Conservation (phyloP, 331 rosid species). For the Malus hybrid region DNA sequence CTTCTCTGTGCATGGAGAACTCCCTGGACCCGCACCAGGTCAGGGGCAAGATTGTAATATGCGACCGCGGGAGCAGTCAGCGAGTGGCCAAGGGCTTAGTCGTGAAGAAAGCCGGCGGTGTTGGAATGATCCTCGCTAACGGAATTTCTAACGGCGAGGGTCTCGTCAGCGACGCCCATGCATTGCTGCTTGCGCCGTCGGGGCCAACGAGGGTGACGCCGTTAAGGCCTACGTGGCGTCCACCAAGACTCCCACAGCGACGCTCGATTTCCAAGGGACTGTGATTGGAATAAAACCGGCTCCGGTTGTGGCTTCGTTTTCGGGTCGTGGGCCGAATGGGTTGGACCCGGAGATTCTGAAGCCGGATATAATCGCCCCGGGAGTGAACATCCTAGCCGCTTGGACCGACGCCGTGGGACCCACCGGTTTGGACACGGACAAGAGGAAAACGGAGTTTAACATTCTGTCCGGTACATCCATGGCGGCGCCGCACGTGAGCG, state of each 20-base stretch:
- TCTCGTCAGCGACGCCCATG: constrained; percentile 76
- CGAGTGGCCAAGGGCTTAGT: constrained; percentile 80
- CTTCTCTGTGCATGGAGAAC: constrained; percentile 81
- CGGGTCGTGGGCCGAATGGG: constrained; percentile 73
- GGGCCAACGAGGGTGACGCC: constrained; percentile 60
- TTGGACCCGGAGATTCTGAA: constrained; percentile 71
- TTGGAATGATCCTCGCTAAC: constrained; percentile 82
- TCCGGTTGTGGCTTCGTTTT: constrained; percentile 76
- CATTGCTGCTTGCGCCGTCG: constrained; percentile 71
- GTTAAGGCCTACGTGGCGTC: constrained; percentile 60
- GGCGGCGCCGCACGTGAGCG: constrained; percentile 92
- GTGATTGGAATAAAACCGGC: constrained; percentile 82
- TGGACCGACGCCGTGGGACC: constrained; percentile 92
- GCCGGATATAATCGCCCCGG: constrained; percentile 87
- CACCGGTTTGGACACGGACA: constrained; percentile 55
- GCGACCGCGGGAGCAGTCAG: constrained; percentile 76
- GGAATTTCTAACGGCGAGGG: constrained; percentile 84
- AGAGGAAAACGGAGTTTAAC: constrained; percentile 62
- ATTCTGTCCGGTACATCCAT: constrained; percentile 90
- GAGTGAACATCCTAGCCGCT: constrained; percentile 77
- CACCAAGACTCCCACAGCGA: constrained; percentile 47
- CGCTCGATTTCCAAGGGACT: constrained; percentile 68
- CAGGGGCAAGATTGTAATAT: constrained; percentile 64
- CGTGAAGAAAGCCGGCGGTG: constrained; percentile 80
- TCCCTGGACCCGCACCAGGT: constrained; percentile 60